Percentiles rank a stretch among this genome's conserved stretches.
Evolutionary conservation across 306 rosid genomes (phyloP).

Genomic region (Trichosanthes truncata): DNA sequence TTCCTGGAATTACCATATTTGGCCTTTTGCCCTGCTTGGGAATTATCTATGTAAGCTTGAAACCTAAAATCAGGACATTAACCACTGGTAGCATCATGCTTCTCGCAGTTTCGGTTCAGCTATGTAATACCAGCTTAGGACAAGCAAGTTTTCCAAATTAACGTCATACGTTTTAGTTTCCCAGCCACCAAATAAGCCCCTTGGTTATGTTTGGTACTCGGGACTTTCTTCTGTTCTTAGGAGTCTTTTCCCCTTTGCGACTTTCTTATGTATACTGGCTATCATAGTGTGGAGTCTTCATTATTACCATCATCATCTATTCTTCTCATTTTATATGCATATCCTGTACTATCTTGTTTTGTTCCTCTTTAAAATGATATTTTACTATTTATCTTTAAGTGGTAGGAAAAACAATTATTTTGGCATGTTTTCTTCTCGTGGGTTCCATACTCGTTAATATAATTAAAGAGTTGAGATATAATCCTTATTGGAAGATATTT

Average conservation of each 20-base stretch:
- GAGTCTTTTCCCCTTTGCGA: not conserved
- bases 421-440: not conserved
- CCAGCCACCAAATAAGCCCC: not conserved
- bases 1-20: not conserved
- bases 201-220: not conserved
- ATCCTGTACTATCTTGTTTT: no score
- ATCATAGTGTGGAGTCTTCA: not conserved
- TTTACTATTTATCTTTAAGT: not conserved
- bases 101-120: not conserved
- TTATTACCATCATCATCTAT: not conserved
- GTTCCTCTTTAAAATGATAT: not conserved
- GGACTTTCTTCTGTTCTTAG: not conserved
- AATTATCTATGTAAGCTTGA: not conserved
- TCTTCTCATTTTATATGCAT: not conserved
- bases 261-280: not conserved
- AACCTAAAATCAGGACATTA: not conserved
- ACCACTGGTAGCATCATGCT: not conserved
- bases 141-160: not conserved
- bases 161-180: not conserved
- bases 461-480: not conserved
- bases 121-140: not conserved
- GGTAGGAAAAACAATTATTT: not conserved
- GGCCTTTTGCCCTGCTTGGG: not conserved
- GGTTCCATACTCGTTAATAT: not conserved
- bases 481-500: not conserved